phyloP scores from a whole-genome alignment of 768 basidiomycete genomes.

The Collybiopsis confluens region DNA sequence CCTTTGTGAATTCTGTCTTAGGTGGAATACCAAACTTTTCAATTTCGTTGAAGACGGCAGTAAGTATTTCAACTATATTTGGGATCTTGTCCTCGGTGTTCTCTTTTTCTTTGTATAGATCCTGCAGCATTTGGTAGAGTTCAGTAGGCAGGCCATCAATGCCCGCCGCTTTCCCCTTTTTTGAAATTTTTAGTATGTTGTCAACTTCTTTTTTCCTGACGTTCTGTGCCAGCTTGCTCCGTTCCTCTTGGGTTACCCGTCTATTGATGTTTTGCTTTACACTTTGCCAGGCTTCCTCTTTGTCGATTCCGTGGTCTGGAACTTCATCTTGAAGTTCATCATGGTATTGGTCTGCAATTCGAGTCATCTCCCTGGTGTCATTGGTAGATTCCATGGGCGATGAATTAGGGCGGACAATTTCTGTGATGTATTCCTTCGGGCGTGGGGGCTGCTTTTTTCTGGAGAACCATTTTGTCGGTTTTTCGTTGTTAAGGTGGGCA shows the following conservation, averaged over 20 bases:
- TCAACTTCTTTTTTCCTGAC: no score
- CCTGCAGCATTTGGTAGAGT: no score
- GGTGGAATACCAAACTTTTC: slow-evolving; percentile 5
- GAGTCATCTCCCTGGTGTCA: slow-evolving; percentile 24
- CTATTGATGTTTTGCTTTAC: no score
- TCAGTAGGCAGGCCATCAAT: no score
- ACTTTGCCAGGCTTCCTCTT: no score
- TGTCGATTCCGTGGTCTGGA: no score
- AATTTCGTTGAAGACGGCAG: slow-evolving; percentile 12
- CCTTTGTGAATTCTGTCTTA: slow-evolving; percentile 11
- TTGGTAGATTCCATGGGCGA: slow-evolving; percentile 13
- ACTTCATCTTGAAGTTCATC: slow-evolving; percentile 2
- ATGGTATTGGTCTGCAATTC: slow-evolving; percentile 25
- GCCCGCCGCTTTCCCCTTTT: no score
- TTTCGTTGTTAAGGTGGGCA: slow-evolving; percentile 10
- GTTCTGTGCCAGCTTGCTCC: no score
- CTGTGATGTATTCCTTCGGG: background rate
- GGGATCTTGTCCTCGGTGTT: background rate
- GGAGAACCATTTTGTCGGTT: background rate
- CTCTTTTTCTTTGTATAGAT: no score
- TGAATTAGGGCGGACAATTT: background rate
- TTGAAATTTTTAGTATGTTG: no score
- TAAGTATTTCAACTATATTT: slow-evolving; percentile 7
- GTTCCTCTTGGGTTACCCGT: no score
- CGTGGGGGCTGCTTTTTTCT: background rate